Conservation (phyloP, 352 stramenopile species). For the Phytopythium vexans region DNA sequence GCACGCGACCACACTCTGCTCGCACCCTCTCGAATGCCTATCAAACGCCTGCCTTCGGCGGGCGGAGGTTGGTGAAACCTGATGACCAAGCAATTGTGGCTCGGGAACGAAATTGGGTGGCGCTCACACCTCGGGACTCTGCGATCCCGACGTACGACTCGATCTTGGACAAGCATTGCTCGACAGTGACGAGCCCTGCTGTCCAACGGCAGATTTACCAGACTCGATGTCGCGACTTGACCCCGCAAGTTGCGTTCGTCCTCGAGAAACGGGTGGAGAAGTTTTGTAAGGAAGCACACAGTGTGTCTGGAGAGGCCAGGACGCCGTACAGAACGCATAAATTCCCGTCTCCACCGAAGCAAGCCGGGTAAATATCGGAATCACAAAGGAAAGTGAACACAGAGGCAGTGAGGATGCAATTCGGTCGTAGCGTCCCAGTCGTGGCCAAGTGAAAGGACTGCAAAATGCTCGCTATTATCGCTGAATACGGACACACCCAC, state of each 20-base stretch:
- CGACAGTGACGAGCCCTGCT: constrained; percentile 63
- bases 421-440: too few species aligned
- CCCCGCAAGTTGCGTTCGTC: constrained; percentile 66
- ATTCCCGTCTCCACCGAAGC: too few species aligned
- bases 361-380: too few species aligned
- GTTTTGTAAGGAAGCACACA: constrained; percentile 28
- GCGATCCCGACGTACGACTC: constrained; percentile 67
- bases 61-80: constrained; percentile 23
- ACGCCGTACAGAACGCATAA: too few species aligned
- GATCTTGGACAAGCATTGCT: constrained; percentile 79
- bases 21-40: constrained; percentile 4
- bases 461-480: too few species aligned
- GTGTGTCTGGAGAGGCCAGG: too few species aligned
- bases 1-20: constrained; percentile 18
- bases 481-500: too few species aligned
- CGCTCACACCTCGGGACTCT: constrained; percentile 38
- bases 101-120: constrained; percentile 57
- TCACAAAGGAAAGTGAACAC: too few species aligned
- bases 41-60: constrained; percentile 13
- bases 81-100: constrained; percentile 16
- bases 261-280: constrained; percentile 65
- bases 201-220: constrained; percentile 80
- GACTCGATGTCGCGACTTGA: constrained; percentile 51
- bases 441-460: too few species aligned
- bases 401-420: too few species aligned